These are phyloP conservation scores for Akanthomyces muscarius DNA, from an alignment of 2,329 filamentous ascomycete genomes.

Conservation along the genomic window DNA sequence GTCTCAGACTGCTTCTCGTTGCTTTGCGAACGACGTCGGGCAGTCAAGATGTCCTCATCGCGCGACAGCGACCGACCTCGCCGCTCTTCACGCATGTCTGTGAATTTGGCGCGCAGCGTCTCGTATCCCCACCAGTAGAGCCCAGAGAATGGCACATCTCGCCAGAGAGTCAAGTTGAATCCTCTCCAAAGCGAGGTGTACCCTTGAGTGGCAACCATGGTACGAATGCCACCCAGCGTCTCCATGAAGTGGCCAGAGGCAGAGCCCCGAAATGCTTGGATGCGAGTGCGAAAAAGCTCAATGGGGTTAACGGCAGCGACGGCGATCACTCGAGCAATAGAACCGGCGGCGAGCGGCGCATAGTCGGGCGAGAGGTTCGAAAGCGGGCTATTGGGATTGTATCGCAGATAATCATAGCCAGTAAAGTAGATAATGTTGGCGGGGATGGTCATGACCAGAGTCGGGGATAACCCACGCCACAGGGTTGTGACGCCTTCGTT, in stretches of 20 bases:
- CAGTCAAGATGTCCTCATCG: slow-evolving; percentile 36
- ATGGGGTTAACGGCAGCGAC: slow-evolving; percentile 83
- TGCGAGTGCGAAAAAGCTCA: slow-evolving; percentile 87
- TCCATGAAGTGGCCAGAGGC: slow-evolving; percentile 69
- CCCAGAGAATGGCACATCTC: slow-evolving; percentile 94
- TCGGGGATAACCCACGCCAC: slow-evolving; percentile 93
- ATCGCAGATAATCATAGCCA: slow-evolving; percentile 91
- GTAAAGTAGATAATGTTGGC: slow-evolving; percentile 99
- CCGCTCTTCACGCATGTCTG: slow-evolving; percentile 59
- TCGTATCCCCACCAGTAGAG: slow-evolving; percentile 99
- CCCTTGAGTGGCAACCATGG: slow-evolving; percentile 75
- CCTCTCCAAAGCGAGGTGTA: slow-evolving; percentile 86
- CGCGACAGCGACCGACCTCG: slow-evolving; percentile 37
- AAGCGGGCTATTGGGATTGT: slow-evolving; percentile 68
- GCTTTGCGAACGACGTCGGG: slow-evolving; percentile 55
- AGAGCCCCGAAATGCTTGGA: slow-evolving; percentile 70
- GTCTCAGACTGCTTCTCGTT: slow-evolving; percentile 70
- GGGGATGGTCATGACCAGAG: slow-evolving; percentile 87
- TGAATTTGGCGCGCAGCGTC: slow-evolving; percentile 67
- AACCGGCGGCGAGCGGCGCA: slow-evolving; percentile 75
- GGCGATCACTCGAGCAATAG: slow-evolving; percentile 71
- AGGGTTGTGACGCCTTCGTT: slow-evolving; percentile 84
- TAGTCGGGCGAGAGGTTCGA: slow-evolving; percentile 62
- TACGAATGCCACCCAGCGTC: slow-evolving; percentile 69
- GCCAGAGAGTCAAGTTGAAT: slow-evolving; percentile 85